Evolutionary conservation across 805 yeast genomes (phyloP).

Genomic region (Candida insectorum): DNA sequence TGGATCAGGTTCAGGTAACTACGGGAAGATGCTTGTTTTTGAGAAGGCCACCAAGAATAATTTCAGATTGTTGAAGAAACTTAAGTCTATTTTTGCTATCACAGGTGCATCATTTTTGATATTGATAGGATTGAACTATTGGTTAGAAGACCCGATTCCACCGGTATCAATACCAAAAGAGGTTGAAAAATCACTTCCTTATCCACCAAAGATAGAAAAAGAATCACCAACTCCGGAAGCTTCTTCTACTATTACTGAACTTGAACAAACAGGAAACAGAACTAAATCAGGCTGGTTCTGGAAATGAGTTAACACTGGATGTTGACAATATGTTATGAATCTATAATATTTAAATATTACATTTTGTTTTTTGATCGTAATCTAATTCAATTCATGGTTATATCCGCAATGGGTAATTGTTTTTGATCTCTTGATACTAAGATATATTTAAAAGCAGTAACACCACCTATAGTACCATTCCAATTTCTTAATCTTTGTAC

Average conservation of each 20-base stretch:
- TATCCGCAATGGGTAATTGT: too few species aligned
- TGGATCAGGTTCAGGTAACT: conserved; percentile 38
- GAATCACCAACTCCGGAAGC: too few species aligned
- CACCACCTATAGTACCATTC: conserved; percentile 82
- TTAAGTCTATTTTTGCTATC: conserved; percentile 22
- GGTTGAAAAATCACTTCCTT: background rate
- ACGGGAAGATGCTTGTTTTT: conserved; percentile 13
- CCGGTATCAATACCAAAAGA: background rate
- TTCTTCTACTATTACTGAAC: too few species aligned
- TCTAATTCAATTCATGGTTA: too few species aligned
- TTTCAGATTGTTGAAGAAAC: conserved; percentile 1
- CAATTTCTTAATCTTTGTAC: conserved; percentile 64
- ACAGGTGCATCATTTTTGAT: conserved; percentile 21
- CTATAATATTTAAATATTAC: too few species aligned
- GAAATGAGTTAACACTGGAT: conserved; percentile 7
- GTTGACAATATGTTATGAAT: too few species aligned
- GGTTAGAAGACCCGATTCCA: conserved; percentile 13
- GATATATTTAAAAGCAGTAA: conserved; percentile 56
- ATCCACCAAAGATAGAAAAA: too few species aligned
- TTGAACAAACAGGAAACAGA: background rate
- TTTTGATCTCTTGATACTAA: conserved; percentile 30
- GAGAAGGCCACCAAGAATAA: conserved; percentile 1
- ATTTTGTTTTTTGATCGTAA: too few species aligned
- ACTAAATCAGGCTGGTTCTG: conserved; percentile 13
- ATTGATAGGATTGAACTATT: conserved; percentile 20